These are phyloP conservation scores for Hymenochaete sp. DNA, from an alignment of 1,284 basidiomycete species.

Conservation along the genomic window DNA sequence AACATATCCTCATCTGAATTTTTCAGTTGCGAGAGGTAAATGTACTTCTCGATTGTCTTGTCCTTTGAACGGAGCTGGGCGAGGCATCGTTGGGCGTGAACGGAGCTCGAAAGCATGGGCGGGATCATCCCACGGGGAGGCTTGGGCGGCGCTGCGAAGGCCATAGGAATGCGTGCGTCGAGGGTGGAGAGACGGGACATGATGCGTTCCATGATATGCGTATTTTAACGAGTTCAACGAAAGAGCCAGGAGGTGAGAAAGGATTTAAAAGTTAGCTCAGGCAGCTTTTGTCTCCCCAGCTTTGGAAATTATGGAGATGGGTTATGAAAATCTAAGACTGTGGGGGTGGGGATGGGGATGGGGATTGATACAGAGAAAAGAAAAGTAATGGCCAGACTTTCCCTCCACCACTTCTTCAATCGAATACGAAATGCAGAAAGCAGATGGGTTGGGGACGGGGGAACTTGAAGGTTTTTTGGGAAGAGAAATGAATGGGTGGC, in stretches of 20 bases:
- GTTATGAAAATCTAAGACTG: background rate
- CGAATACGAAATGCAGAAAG: no score
- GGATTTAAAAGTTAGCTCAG: background rate
- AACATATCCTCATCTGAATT: conserved; percentile 65
- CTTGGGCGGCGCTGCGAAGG: conserved; percentile 36
- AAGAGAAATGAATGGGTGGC: conserved; percentile 10
- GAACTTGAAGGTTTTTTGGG: no score
- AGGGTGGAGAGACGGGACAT: conserved; percentile 14
- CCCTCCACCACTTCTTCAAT: no score
- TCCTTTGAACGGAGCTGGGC: conserved; percentile 68
- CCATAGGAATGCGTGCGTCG: conserved; percentile 19
- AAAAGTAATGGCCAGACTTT: no score
- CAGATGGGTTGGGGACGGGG: no score
- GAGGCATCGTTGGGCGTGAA: conserved; percentile 56
- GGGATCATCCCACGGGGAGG: conserved; percentile 56
- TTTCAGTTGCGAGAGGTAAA: conserved; percentile 70
- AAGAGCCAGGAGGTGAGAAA: background rate
- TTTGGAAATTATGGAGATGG: background rate
- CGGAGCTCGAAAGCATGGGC: conserved; percentile 42
- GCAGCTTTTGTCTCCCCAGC: no score
- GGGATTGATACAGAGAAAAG: background rate
- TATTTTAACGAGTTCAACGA: background rate
- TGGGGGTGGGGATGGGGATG: background rate
- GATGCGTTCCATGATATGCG: conserved; percentile 17
- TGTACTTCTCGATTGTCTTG: conserved; percentile 71